Evolutionary conservation across 768 basidiomycete genomes (phyloP), one percentile per base, ranked within the genome.

Genomic region (Boletus sp.): DNA sequence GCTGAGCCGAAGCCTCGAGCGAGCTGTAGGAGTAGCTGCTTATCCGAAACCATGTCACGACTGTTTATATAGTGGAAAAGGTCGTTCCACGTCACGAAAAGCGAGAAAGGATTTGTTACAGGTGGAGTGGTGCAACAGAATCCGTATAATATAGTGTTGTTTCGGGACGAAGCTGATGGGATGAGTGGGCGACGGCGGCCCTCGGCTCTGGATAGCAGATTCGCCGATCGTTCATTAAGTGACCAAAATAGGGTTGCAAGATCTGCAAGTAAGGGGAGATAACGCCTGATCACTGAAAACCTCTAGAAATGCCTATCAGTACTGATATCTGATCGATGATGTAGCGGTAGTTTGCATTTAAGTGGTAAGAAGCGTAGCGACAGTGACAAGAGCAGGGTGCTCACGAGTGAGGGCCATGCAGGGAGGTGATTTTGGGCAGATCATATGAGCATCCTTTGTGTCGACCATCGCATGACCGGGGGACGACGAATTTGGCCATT

Each of bases 21-120:
- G 48, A 47, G 56, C 25, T 52, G 52, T 1, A 38, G 50, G 44
- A 37, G 46, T 42, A 32, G 41, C 45, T 45, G 15, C 19, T 15
- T 43, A 7, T 14, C 21, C 27, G 10, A 33, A n/a, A 2, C 32
- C 43, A 51, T 29, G 29, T 23, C 19, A 45, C 27, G 52, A 27
- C 27, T 15, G 37, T 59, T 56, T 68, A 59, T 69, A 65, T 64
- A 54, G 37, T 11, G 32, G 27, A 43, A 33, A 19, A 25, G 7
- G 25, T 30, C 30, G 38, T 14, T 14, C 27, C 21, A 41, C 9
- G 39, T 41, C 44, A 33, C 13, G 25, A 8, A 44, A 44, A 19
- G n/a, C 43, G 9, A n/a, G 13, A n/a, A 30, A 17, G 29, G n/a
- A 5, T 13, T 13, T 2, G 14, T 41, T 7, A 7, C 21, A 15